Evolutionary conservation across 106 monocot genomes (phyloP).

Genomic region (Phalaenopsis equestris): DNA sequence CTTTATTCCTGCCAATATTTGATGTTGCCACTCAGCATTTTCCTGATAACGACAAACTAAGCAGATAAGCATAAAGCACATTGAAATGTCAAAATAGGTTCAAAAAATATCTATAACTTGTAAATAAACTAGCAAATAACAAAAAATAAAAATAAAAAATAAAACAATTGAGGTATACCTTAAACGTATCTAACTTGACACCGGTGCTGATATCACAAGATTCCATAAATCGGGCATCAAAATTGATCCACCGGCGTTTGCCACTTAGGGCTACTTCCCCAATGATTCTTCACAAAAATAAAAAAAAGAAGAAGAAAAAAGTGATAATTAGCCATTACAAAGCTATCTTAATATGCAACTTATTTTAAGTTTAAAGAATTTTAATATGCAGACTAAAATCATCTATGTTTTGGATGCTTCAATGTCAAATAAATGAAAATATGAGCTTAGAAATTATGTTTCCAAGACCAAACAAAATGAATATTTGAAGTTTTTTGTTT

Average conservation of each 20-base stretch:
- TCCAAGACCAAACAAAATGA: background rate
- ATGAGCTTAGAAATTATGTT: background rate
- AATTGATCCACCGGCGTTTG: slow-evolving; percentile 6
- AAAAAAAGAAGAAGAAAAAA: background rate
- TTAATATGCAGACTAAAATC: background rate
- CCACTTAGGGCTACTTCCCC: slow-evolving; percentile 10
- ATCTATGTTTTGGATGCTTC: no score
- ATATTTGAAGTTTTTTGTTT: background rate
- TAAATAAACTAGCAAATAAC: background rate
- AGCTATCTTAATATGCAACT: background rate
- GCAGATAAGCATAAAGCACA: background rate
- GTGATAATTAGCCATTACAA: background rate
- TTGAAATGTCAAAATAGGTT: background rate
- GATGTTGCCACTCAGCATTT: slow-evolving; percentile 9
- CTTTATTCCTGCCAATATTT: slow-evolving; percentile 26
- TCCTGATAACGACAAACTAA: slow-evolving; percentile 13
- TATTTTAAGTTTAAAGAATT: background rate
- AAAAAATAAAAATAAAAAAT: background rate
- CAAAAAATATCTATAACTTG: background rate
- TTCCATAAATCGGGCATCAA: background rate
- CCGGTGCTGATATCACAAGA: background rate
- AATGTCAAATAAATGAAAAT: background rate
- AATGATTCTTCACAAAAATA: slow-evolving; percentile 5
- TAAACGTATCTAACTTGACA: background rate
- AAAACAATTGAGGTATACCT: background rate